These are phyloP conservation scores for Taiozyma sp. DNA, from an alignment of 1,139 yeast species.

Conservation along the genomic window DNA sequence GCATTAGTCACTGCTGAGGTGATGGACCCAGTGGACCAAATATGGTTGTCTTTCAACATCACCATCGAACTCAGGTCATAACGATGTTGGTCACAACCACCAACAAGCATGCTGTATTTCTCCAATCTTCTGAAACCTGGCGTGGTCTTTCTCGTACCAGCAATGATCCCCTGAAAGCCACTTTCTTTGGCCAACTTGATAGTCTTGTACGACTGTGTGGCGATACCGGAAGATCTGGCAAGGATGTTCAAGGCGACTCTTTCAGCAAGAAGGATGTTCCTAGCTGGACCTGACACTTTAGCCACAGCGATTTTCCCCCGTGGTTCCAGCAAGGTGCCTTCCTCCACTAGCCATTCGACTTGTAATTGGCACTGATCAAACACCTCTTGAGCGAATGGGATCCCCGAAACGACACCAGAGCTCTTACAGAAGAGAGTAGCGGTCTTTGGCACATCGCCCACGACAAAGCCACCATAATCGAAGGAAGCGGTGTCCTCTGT, in stretches of 20 bases:
- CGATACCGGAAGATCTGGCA: conserved; percentile 84
- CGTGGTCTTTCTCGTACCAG: conserved; percentile 98
- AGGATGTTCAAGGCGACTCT: conserved; percentile 80
- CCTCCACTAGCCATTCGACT: conserved; percentile 69
- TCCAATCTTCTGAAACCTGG: conserved; percentile 88
- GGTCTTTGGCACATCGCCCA: conserved; percentile 67
- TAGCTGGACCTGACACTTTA: conserved; percentile 73
- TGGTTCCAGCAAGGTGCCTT: conserved; percentile 61
- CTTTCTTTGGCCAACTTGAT: conserved; percentile 56
- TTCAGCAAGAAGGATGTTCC: conserved; percentile 76
- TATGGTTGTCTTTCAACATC: conserved; percentile 93
- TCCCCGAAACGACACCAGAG: conserved; percentile 77
- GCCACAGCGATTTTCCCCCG: conserved; percentile 73
- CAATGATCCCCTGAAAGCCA: conserved; percentile 83
- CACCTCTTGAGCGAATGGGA: conserved; percentile 87
- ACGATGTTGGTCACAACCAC: conserved; percentile 91
- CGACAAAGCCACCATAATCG: conserved; percentile 92
- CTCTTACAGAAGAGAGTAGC: conserved; percentile 84
- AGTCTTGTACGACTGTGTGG: conserved; percentile 68
- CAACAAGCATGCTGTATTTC: conserved; percentile 92
- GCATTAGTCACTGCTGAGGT: conserved; percentile 79
- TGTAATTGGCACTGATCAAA: conserved; percentile 67
- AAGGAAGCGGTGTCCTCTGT: conserved; percentile 90
- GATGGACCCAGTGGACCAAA: conserved; percentile 89
- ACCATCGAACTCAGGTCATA: conserved; percentile 93